Base-by-base conservation (phyloP, 1,139 yeast genomes). In the Scheffersomyces parashehatae region DNA sequence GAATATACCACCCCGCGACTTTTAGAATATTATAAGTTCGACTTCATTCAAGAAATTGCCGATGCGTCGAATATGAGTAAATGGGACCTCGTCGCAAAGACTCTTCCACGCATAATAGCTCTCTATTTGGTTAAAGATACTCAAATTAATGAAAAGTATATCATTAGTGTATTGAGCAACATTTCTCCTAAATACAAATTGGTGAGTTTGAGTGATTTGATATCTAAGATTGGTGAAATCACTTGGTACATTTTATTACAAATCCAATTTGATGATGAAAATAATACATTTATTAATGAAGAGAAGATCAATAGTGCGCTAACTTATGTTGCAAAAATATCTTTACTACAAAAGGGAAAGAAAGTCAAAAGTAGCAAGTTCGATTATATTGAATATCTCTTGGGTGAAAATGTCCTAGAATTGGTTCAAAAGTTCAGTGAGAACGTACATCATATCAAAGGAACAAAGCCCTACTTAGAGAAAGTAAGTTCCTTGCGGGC, bases 341-440 rank as follows among this genome's bases (percentile, higher is more conserved):
- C 61, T n/a, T 41, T 64, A 40, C 42, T 49, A 28, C 50, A 54
- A 41, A 50, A 56, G 47, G 51, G 51, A 9, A 38, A 41, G 12
- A 34, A 45, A 43, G 38, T 36, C 29, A 48, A 13, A 13, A 28
- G 28, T 16, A 41, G 16, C 20, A 38, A 51, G 24, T 46, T 51
- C 39, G 59, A 64, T 35, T 55, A 50, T 37, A 55, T 70, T 15
- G 60, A 60, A 36, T 54, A 59, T 45, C 58, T 68, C 40, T 64
- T 85, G 16, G 77, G 77, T 26, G 79, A 77, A 36, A 79, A 84
- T 57, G 82, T 90, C 3, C 69, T 91, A 35, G 96, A 95, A 45
- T 73, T 93, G 29, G 85, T 89, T 2, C 95, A 85, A 47, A 77
- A 81, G 38, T 87, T 91, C 52, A 85, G 96, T 7, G 90, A 87